A percentile compares a stretch with the other conserved stretches of the same genome.
Evolutionary conservation across 371 early-diverging fungal species (phyloP).

Genomic region (Mortierella sp.): DNA sequence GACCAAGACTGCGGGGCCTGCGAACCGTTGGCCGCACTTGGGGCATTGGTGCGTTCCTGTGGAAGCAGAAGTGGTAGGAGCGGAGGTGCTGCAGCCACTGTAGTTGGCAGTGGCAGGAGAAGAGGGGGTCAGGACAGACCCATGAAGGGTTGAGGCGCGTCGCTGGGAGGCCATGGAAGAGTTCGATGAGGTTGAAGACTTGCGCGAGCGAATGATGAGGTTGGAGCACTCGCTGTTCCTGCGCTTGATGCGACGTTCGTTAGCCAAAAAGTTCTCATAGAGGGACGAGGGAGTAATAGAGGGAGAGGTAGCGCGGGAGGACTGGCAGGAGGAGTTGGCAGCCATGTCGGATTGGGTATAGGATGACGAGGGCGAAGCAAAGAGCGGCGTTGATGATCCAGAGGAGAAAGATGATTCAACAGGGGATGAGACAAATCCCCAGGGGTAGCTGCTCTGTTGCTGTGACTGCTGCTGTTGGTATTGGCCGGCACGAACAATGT

Average conservation of each 20-base stretch:
- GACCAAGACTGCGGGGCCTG: conserved; percentile 51
- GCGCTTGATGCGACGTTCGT: conserved; percentile 27
- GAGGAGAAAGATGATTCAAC: conserved; percentile 44
- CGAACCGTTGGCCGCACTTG: conserved; percentile 46
- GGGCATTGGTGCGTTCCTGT: conserved; percentile 48
- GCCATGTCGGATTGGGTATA: conserved; percentile 39
- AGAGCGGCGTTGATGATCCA: conserved; percentile 31
- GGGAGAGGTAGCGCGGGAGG: conserved; percentile 43
- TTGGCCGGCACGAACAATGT: conserved; percentile 31
- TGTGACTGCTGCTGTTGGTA: conserved; percentile 14
- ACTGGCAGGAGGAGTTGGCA: conserved; percentile 27
- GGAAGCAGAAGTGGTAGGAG: conserved; percentile 9
- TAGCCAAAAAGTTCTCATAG: conserved; percentile 26
- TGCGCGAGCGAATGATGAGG: conserved; percentile 39
- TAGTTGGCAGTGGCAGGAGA: neutral
- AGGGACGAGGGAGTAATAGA: neutral
- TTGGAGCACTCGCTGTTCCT: conserved; percentile 19
- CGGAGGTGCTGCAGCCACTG: conserved; percentile 7
- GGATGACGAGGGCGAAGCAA: conserved; percentile 40
- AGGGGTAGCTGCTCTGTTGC: conserved; percentile 15
- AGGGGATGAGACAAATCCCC: conserved; percentile 42
- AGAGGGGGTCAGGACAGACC: conserved; percentile 14
- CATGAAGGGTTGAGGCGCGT: conserved; percentile 27
- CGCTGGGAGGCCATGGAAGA: conserved; percentile 38
- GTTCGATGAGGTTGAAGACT: conserved; percentile 46